Base-by-base conservation (phyloP, 768 basidiomycete species). In the Pleurotus pulmonarius region DNA sequence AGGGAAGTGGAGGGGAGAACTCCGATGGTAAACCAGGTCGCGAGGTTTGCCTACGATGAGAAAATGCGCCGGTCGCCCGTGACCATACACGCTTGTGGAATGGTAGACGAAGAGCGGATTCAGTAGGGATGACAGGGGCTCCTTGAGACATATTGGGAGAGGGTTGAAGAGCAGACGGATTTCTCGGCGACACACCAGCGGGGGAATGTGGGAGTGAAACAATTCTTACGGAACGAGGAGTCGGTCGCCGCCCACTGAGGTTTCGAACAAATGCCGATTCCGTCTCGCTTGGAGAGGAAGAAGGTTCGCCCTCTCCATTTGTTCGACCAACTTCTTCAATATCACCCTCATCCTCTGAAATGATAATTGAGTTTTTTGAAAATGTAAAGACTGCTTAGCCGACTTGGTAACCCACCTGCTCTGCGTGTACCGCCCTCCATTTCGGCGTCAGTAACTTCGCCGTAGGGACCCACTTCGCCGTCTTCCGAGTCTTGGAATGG, bases 151-250 rank as follows among this genome's bases (percentile, higher is more conserved):
- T 41, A 5, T 20, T 20, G 38, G 51, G 51, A 7, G 51, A 53
- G 37, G 39, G 51, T 22, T 53, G 51, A 2, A 40, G 51, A 11
- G 38, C 37, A 18, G 51, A 41, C 25, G 26, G 15, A 22, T 26
- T 26, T 15, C 26, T 26, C n/a, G 48, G 48, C 13, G 48, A 49
- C 29, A 11, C 29, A 11, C 29, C 29, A 11, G 51, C 70, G 16
- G 73, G 69, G 24, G 78, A 71, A 56, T 86, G 78, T 61, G 85
- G 82, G 48, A 90, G 70, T 59, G 82, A 87, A 62, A 92, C 87
- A 56, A 93, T 90, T 59, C 91, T 83, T 13, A 93, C 87, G 1
- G 88, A 90, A 25, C 90, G 85, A 18, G 89, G 87, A 0, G 89
- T 90, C 0, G 91, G 81, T 61, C 83, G 88, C 40, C 91, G 80